Evolutionary conservation across 164 flowering plant genomes (phyloP).

Genomic region (Kingdonia uniflora): DNA sequence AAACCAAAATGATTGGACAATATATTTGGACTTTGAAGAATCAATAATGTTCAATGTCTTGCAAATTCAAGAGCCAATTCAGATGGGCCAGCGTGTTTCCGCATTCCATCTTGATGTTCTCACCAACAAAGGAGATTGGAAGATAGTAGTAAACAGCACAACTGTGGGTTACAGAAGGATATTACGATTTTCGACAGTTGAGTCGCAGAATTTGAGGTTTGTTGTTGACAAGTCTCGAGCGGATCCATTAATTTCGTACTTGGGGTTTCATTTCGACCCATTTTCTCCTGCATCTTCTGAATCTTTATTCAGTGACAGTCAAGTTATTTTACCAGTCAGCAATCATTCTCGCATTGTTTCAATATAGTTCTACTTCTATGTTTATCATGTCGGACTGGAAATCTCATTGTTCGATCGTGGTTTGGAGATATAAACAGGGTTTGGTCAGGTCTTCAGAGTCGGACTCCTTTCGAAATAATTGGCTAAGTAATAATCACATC

Average conservation of each 20-base stretch:
- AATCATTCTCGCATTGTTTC: slow-evolving; percentile 17
- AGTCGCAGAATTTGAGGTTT: slow-evolving; percentile 40
- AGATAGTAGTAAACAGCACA: slow-evolving; percentile 40
- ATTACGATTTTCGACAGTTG: slow-evolving; percentile 35
- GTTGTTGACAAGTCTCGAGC: slow-evolving; percentile 58
- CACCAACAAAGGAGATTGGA: slow-evolving; percentile 39
- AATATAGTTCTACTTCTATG: background rate
- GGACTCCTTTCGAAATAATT: too few species aligned
- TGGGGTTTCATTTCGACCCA: slow-evolving; percentile 55
- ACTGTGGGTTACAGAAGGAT: slow-evolving; percentile 80
- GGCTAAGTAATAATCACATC: too few species aligned
- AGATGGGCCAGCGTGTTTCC: slow-evolving; percentile 77
- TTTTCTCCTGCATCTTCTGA: slow-evolving; percentile 24
- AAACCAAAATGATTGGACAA: slow-evolving; percentile 35
- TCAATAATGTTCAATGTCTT: slow-evolving; percentile 50
- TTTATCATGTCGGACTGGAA: too few species aligned
- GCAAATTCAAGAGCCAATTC: slow-evolving; percentile 82
- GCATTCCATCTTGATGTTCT: slow-evolving; percentile 53
- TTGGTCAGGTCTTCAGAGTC: too few species aligned
- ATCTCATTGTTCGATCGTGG: too few species aligned
- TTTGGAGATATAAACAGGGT: too few species aligned
- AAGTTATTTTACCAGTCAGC: slow-evolving; percentile 20
- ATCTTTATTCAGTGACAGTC: slow-evolving; percentile 19
- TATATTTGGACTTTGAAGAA: slow-evolving; percentile 39
- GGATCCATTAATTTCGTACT: slow-evolving; percentile 56